Base-by-base conservation (phyloP, 1,284 basidiomycete genomes). In the Limonomyces culmigenus region DNA sequence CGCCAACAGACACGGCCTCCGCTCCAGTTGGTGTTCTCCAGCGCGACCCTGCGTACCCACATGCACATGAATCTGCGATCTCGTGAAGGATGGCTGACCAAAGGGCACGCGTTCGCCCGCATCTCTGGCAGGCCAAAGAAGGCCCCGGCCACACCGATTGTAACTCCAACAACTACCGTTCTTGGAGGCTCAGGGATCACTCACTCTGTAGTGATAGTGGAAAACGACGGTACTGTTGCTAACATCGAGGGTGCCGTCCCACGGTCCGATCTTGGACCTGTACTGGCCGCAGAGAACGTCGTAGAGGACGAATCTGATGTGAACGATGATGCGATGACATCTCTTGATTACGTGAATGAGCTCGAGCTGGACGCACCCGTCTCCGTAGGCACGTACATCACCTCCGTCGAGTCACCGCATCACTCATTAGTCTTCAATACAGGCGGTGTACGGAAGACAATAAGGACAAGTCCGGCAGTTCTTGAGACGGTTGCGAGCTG, bases 401-500 rank as follows among this genome's bases (percentile, higher is more conserved):
- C n/a, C n/a, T n/a, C n/a, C n/a, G n/a, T n/a, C n/a, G n/a, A n/a
- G n/a, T n/a, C n/a, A n/a, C n/a, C n/a, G n/a, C n/a, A n/a, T n/a
- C n/a, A n/a, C n/a, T n/a, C n/a, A n/a, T n/a, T n/a, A n/a, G n/a
- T n/a, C n/a, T n/a, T n/a, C n/a, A n/a, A n/a, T n/a, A n/a, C n/a
- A n/a, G n/a, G n/a, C n/a, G n/a, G n/a, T n/a, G n/a, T n/a, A n/a
- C n/a, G n/a, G n/a, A n/a, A n/a, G n/a, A n/a, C n/a, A n/a, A n/a
- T n/a, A n/a, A n/a, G n/a, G n/a, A n/a, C n/a, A n/a, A 65, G 70
- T 45, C 57, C 64, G 3, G 57, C 60, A 41, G 52, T 62, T 17
- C 47, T 84, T 43, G 80, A 85, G 50, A 70, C 73, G 2, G 62
- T 84, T 33, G 78, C 74, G 5, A 65, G 69, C 13, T 59, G 63